phyloP scores from a whole-genome alignment of 1,284 basidiomycete species.

The Ganoderma resinaceum region DNA sequence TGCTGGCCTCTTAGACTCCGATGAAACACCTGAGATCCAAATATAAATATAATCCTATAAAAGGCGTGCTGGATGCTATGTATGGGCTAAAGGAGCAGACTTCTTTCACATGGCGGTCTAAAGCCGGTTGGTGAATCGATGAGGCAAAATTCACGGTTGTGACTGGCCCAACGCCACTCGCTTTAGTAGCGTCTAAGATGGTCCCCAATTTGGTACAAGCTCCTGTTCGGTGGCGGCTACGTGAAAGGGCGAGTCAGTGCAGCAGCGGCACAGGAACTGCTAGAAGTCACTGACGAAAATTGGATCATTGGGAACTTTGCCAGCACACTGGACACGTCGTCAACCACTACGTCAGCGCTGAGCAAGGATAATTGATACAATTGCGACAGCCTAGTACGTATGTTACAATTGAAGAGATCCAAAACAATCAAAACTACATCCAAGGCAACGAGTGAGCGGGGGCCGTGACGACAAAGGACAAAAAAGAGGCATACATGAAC shows the following conservation, averaged over 20 bases:
- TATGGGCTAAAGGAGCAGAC: neutral
- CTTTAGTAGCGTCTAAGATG: neutral
- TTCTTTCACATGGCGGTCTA: neutral
- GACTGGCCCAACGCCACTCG: too few species aligned
- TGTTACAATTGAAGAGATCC: neutral
- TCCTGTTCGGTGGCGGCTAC: neutral
- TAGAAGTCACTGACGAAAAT: neutral
- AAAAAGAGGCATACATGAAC: neutral
- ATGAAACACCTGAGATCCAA: neutral
- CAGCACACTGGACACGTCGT: neutral
- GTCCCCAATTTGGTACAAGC: neutral
- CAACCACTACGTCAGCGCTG: neutral
- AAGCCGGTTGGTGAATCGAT: too few species aligned
- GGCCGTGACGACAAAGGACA: neutral
- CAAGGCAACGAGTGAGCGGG: neutral
- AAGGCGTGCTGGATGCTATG: neutral
- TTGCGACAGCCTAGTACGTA: neutral
- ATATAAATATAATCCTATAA: too few species aligned
- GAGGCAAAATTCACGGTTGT: too few species aligned
- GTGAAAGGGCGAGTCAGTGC: neutral
- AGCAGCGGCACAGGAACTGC: neutral
- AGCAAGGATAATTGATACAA: slow-evolving; percentile 3
- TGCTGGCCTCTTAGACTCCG: neutral
- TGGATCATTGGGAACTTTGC: neutral
- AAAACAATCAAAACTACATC: neutral